Evolutionary conservation across 306 rosid species (phyloP).

Genomic region (Dalbergia cultrata): DNA sequence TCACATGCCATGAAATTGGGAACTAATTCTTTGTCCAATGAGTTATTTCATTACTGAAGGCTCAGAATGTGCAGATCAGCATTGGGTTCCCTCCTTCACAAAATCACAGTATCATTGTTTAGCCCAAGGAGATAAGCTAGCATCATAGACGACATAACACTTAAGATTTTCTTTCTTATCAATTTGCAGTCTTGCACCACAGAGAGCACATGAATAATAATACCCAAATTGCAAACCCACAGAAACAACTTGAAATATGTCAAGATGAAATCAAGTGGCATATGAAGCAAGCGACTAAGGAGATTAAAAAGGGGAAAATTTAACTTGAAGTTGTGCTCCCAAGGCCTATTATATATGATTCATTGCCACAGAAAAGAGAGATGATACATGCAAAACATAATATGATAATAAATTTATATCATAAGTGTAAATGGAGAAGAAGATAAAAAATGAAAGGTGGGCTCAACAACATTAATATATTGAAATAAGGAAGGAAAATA

Average conservation of each 20-base stretch:
- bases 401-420: too few species aligned
- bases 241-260: slow-evolving; percentile 33
- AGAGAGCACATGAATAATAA: neutral
- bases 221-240: slow-evolving; percentile 7
- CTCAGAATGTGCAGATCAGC: slow-evolving; percentile 44
- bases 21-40: slow-evolving; percentile 34
- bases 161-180: neutral
- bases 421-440: too few species aligned
- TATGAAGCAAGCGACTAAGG: neutral
- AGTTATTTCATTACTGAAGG: slow-evolving; percentile 32
- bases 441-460: too few species aligned
- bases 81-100: slow-evolving; percentile 38
- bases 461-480: too few species aligned
- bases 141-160: neutral
- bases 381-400: too few species aligned
- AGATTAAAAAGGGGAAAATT: neutral
- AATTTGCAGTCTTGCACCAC: neutral
- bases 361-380: too few species aligned
- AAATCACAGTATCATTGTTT: slow-evolving; percentile 35
- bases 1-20: slow-evolving; percentile 56
- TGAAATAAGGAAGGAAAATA: too few species aligned
- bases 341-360: neutral
- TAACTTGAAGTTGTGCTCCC: slow-evolving; percentile 12
- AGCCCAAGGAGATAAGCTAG: slow-evolving; percentile 43
- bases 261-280: neutral